Conservation (phyloP, 2,329 filamentous ascomycete species). For the Fusarium secorum region DNA sequence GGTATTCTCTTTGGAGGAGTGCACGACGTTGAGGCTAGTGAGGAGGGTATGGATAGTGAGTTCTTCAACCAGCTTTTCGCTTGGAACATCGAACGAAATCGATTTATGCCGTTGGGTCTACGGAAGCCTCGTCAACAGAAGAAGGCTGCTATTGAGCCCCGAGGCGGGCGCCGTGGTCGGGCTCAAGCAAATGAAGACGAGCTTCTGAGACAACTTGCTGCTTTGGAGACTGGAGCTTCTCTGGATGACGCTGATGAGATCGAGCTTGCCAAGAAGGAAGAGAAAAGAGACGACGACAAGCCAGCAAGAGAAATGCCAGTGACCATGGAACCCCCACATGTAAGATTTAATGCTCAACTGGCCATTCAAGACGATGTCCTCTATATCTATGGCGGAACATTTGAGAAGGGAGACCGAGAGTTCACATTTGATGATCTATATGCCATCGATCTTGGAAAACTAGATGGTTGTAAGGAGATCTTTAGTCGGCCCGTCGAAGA, state of each 20-base stretch:
- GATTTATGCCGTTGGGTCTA: conserved; percentile 86
- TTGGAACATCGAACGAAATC: conserved; percentile 94
- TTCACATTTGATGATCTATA: conserved; percentile 97
- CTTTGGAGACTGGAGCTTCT: conserved; percentile 78
- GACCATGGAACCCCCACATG: conserved; percentile 84
- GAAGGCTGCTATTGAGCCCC: conserved; percentile 62
- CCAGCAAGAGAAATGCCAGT: conserved; percentile 70
- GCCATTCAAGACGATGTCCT: conserved; percentile 91
- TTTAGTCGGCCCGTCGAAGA: conserved; percentile 85
- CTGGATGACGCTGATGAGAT: conserved; percentile 62
- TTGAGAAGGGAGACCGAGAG: conserved; percentile 92
- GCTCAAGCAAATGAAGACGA: conserved; percentile 93
- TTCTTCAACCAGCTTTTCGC: conserved; percentile 94
- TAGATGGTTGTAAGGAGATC: conserved; percentile 92
- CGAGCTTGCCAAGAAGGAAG: conserved; percentile 59
- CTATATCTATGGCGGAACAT: conserved; percentile 95
- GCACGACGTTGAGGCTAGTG: conserved; percentile 88
- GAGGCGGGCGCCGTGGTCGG: conserved; percentile 70
- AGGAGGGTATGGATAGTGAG: conserved; percentile 95
- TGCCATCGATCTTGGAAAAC: conserved; percentile 89
- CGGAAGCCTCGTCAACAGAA: conserved; percentile 75
- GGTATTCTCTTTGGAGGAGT: conserved; percentile 95
- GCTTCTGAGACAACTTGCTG: conserved; percentile 83
- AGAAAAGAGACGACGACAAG: conserved; percentile 63
- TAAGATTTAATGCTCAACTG: conserved; percentile 88